A percentile compares a stretch with the other conserved stretches of the same genome.
phyloP scores from a whole-genome alignment of 2,329 filamentous ascomycete genomes.

The Nothomitra cinnamomea region DNA sequence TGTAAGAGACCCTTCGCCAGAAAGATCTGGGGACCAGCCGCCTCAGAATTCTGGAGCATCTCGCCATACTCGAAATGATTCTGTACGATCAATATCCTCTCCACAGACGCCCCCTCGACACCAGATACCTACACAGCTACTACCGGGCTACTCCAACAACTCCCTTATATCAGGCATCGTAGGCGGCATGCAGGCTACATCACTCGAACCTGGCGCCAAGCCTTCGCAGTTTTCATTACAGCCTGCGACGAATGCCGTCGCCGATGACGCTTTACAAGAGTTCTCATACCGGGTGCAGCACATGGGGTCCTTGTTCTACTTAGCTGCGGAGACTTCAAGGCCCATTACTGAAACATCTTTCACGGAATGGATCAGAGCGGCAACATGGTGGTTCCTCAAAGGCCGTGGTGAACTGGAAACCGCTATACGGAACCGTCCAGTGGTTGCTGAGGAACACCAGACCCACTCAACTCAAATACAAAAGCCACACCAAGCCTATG shows the following conservation, averaged over 20 bases:
- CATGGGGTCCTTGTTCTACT: conserved; percentile 56
- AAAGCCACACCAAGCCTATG: conserved; percentile 52
- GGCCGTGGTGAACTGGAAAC: conserved; percentile 61
- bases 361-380: conserved; percentile 52
- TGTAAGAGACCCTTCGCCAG: conserved; percentile 14
- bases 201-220: not conserved
- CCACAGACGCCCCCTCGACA: conserved; percentile 6
- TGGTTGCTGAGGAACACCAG: conserved; percentile 33
- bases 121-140: not conserved
- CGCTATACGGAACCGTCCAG: conserved; percentile 47
- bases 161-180: not conserved
- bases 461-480: conserved; percentile 30
- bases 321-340: conserved; percentile 59
- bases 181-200: not conserved
- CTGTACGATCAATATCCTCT: conserved; percentile 9
- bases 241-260: conserved; percentile 26
- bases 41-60: not conserved
- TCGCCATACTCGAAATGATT: not conserved
- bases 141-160: not conserved
- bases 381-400: conserved; percentile 79
- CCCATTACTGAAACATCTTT: conserved; percentile 46
- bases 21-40: conserved; percentile 12
- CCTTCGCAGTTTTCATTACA: conserved; percentile 10
- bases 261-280: conserved; percentile 48
- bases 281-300: conserved; percentile 58